A percentile compares a stretch with the other conserved stretches of the same genome.
Evolutionary conservation across 352 stramenopile genomes (phyloP).

Genomic region (Phytophthora crassamura): DNA sequence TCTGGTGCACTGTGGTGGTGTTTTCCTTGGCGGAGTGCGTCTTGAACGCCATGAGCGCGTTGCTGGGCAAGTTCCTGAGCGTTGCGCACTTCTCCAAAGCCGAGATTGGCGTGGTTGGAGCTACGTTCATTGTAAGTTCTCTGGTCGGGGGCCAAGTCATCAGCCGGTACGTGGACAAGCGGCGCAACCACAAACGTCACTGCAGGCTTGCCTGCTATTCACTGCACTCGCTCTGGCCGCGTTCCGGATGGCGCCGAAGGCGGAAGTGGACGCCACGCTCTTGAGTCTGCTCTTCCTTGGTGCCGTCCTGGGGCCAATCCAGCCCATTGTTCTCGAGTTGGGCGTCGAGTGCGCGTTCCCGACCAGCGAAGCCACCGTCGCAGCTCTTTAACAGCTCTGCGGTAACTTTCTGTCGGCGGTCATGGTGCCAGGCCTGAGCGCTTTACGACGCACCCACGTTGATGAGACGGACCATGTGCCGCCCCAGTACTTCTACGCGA

Average conservation of each 20-base stretch:
- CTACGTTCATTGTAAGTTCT: constrained; percentile 72
- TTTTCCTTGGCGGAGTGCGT: constrained; percentile 75
- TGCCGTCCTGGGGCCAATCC: constrained; percentile 59
- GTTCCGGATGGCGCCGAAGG: constrained; percentile 51
- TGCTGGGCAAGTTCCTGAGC: constrained; percentile 67
- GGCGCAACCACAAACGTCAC: constrained; percentile 54
- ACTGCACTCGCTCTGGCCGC: constrained; percentile 40
- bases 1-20: constrained; percentile 58
- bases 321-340: constrained; percentile 69
- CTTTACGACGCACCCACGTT: constrained; percentile 46
- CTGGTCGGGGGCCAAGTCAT: constrained; percentile 69
- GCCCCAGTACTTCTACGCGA: constrained; percentile 58
- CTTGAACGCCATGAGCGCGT: constrained; percentile 67
- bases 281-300: constrained; percentile 55
- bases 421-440: constrained; percentile 53
- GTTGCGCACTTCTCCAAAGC: constrained; percentile 59
- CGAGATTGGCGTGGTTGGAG: constrained; percentile 65
- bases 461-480: constrained; percentile 58
- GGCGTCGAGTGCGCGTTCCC: constrained; percentile 76
- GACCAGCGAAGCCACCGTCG: constrained; percentile 72
- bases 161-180: constrained; percentile 59
- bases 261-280: constrained; percentile 30
- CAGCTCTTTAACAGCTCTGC: constrained; percentile 73
- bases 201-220: constrained; percentile 58
- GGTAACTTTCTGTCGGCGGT: constrained; percentile 74